A percentile compares a stretch with the other conserved stretches of the same genome.
Evolutionary conservation across 352 stramenopile species (phyloP).

Genomic region (Aphanomyces euteiches): DNA sequence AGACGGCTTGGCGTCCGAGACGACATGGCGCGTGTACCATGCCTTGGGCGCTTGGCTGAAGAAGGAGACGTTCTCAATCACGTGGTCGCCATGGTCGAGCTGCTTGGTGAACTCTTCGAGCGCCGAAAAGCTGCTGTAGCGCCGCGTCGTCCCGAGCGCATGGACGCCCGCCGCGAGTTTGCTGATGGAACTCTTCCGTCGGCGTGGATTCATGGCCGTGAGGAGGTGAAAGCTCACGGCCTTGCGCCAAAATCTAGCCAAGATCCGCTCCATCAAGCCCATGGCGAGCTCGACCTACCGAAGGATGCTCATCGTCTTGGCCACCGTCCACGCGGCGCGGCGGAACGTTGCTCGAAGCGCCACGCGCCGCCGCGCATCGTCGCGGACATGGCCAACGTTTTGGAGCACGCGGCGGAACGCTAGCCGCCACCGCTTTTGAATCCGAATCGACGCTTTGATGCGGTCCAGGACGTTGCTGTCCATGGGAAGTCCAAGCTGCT

Average conservation of each 20-base stretch:
- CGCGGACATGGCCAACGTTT: constrained; percentile 6
- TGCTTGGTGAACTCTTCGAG: neutral
- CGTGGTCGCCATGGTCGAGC: neutral
- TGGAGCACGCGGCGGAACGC: constrained; percentile 2
- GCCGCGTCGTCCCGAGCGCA: neutral
- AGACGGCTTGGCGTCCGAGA: neutral
- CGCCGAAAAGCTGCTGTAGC: neutral
- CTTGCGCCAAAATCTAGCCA: constrained; percentile 22
- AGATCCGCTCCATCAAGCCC: neutral
- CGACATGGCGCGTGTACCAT: constrained; percentile 20
- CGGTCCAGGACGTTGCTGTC: neutral
- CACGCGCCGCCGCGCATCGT: neutral
- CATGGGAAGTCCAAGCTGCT: neutral
- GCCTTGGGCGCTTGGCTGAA: constrained; percentile 20
- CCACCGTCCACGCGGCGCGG: neutral
- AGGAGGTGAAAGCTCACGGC: neutral
- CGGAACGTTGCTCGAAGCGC: neutral
- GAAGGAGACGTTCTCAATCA: constrained; percentile 7
- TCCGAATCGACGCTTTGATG: constrained; percentile 11
- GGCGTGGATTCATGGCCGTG: no score
- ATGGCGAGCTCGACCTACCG: constrained; percentile 1
- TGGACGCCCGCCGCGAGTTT: neutral
- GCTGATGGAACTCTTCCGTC: neutral
- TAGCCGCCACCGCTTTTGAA: constrained; percentile 4
- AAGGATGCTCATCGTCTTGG: neutral